Conservation (phyloP, 345 rosid species). For the Moricandia arvensis region DNA sequence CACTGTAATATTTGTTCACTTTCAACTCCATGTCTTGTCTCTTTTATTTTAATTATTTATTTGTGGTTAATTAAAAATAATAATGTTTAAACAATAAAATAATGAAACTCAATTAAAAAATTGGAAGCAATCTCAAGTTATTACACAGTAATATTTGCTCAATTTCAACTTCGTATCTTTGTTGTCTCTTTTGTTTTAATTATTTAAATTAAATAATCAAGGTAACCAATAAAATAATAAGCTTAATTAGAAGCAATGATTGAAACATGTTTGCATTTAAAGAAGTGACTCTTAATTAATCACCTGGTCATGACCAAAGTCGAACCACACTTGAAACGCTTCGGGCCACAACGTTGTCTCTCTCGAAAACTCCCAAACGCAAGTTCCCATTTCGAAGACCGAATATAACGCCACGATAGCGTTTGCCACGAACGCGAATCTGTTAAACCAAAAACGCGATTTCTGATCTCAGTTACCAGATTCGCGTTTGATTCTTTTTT, state of each 20-base stretch:
- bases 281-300: background rate
- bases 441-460: conserved; percentile 29
- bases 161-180: background rate
- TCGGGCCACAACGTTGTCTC: conserved; percentile 79
- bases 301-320: conserved; percentile 97
- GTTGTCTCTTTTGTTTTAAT: background rate
- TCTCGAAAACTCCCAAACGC: conserved; percentile 84
- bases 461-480: background rate
- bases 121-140: background rate
- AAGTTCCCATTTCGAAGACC: conserved; percentile 64
- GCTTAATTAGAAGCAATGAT: background rate
- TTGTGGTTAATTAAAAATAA: no score
- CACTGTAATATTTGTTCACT: no score
- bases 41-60: background rate
- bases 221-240: background rate
- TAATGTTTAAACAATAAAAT: background rate
- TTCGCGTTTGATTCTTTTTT: conserved; percentile 1
- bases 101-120: background rate
- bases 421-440: conserved; percentile 74
- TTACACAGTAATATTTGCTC: background rate
- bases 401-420: conserved; percentile 87
- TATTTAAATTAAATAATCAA: background rate
- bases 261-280: background rate
- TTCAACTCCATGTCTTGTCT: background rate
- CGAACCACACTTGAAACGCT: conserved; percentile 90